These are phyloP conservation scores for Hymenoscyphus occultus DNA, from an alignment of 2,329 filamentous ascomycete species.

Conservation along the genomic window DNA sequence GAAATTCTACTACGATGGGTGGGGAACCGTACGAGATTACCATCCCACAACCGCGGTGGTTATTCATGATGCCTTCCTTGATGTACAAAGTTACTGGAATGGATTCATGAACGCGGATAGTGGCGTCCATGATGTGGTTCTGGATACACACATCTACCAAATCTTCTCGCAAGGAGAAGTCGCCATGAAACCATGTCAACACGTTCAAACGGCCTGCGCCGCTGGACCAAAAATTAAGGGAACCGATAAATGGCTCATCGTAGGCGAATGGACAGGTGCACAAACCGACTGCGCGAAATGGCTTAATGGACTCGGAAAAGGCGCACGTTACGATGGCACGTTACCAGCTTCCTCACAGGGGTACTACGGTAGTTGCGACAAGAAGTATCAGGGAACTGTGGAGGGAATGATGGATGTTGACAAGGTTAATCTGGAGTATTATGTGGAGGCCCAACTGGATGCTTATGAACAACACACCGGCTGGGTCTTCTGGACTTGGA, in stretches of 20 bases:
- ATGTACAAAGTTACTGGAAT: conserved; percentile 55
- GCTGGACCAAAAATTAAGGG: conserved; percentile 36
- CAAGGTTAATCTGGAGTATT: conserved; percentile 40
- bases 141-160: conserved; percentile 46
- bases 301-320: conserved; percentile 55
- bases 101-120: conserved; percentile 55
- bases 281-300: conserved; percentile 46
- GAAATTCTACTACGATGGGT: conserved; percentile 51
- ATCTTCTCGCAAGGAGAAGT: conserved; percentile 40
- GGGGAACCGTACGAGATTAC: conserved; percentile 43
- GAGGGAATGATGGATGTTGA: conserved; percentile 37
- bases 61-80: conserved; percentile 56
- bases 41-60: conserved; percentile 50
- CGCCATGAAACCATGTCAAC: conserved; percentile 39
- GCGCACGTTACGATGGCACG: conserved; percentile 50
- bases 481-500: conserved; percentile 46
- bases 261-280: conserved; percentile 44
- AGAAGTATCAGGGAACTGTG: conserved; percentile 47
- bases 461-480: conserved; percentile 41
- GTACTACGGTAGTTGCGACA: conserved; percentile 39
- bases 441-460: conserved; percentile 44
- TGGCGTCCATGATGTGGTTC: conserved; percentile 38
- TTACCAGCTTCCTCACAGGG: conserved; percentile 36
- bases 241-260: conserved; percentile 37
- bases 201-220: conserved; percentile 42